Conservation (phyloP, 352 stramenopile genomes). For the Globisporangium radiosum region DNA sequence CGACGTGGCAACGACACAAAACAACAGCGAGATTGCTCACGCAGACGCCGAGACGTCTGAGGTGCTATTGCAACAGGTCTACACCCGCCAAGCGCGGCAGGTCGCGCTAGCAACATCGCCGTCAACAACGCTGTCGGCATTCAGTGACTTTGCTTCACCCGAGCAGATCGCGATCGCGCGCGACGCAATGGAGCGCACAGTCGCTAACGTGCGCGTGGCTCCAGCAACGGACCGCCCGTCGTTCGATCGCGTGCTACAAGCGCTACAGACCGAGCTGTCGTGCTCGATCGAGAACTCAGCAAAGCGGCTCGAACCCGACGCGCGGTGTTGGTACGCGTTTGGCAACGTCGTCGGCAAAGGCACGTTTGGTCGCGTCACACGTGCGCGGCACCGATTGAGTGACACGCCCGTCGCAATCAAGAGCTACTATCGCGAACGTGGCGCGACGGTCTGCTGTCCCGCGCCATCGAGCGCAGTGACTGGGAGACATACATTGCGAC, state of each 20-base stretch:
- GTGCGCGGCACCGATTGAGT: constrained; percentile 37
- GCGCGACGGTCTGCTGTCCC: constrained; percentile 25
- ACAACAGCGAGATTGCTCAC: not conserved
- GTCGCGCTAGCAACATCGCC: not conserved
- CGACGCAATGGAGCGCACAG: not conserved
- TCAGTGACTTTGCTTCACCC: not conserved
- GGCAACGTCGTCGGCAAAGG: constrained; percentile 42
- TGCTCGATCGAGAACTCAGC: not conserved
- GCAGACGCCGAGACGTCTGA: not conserved
- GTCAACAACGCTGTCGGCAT: not conserved
- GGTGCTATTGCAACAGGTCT: not conserved
- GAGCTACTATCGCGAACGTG: constrained; percentile 42
- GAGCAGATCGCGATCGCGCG: not conserved
- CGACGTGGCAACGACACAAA: not conserved
- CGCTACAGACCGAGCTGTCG: not conserved
- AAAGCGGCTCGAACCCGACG: constrained; percentile 16
- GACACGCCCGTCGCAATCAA: constrained; percentile 49
- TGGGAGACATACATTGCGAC: not conserved
- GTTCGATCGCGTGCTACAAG: not conserved
- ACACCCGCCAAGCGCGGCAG: not conserved
- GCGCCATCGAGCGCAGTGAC: constrained; percentile 1
- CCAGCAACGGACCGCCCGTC: not conserved
- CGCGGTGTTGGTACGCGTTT: constrained; percentile 31
- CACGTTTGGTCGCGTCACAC: constrained; percentile 46
- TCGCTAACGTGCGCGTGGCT: not conserved